A percentile compares a stretch with the other conserved stretches of the same genome.
phyloP scores from a whole-genome alignment of 2,329 filamentous ascomycete species.

The Stachybotrys chartarum region DNA sequence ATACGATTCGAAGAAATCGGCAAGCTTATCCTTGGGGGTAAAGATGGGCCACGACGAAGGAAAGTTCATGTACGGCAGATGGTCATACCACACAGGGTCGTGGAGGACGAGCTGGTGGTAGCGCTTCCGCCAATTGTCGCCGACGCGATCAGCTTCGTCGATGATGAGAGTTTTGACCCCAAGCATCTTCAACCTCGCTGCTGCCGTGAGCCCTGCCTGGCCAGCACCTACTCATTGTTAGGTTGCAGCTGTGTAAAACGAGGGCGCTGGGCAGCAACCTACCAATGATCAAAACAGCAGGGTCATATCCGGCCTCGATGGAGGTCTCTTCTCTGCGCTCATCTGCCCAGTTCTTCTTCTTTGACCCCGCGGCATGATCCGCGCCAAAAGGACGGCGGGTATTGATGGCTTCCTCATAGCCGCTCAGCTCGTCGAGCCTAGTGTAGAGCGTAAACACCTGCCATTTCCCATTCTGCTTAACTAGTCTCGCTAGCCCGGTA shows the following conservation, averaged over 20 bases:
- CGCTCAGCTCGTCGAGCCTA: conserved; percentile 44
- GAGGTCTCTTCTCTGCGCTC: conserved; percentile 36
- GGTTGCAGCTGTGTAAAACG: not conserved
- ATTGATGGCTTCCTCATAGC: conserved; percentile 41
- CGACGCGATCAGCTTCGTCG: conserved; percentile 49
- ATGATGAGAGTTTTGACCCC: conserved; percentile 49
- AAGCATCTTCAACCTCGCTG: conserved; percentile 53
- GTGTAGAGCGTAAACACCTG: conserved; percentile 61
- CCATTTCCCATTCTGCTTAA: conserved; percentile 39
- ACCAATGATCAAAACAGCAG: conserved; percentile 56
- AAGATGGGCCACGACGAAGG: conserved; percentile 61
- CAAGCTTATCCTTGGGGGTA: conserved; percentile 65
- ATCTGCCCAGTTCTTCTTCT: conserved; percentile 49
- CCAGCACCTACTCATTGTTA: conserved; percentile 39
- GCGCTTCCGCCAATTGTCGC: conserved; percentile 57
- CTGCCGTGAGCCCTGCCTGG: conserved; percentile 50
- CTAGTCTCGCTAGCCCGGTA: conserved; percentile 47
- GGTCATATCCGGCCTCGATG: conserved; percentile 39
- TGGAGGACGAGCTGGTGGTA: conserved; percentile 62
- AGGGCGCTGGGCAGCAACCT: conserved; percentile 13
- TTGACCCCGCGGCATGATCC: conserved; percentile 42
- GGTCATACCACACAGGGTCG: conserved; percentile 56
- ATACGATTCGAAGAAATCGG: conserved; percentile 61
- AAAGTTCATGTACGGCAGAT: conserved; percentile 58
- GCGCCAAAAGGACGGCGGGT: conserved; percentile 46